Conservation (phyloP, 805 yeast species). For the Blastobotrys chiropterorum region DNA sequence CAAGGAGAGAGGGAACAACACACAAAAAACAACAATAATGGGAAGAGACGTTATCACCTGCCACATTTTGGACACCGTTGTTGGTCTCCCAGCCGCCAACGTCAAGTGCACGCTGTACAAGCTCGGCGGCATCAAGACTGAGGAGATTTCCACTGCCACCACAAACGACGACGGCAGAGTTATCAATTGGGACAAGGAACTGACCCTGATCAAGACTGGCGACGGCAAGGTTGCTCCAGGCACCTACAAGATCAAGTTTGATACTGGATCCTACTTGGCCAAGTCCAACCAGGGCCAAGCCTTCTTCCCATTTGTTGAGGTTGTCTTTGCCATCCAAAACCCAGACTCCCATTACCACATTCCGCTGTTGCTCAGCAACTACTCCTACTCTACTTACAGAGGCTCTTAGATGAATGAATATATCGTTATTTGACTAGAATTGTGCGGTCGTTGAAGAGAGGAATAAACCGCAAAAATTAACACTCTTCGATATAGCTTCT, state of each 20-base stretch:
- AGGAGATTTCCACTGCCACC: conserved; percentile 54
- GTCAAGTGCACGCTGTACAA: conserved; percentile 52
- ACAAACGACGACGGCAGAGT: conserved; percentile 84
- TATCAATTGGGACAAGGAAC: conserved; percentile 50
- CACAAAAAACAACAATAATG: conserved; percentile 15
- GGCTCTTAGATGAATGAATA: conserved; percentile 49
- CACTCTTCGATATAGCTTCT: too few species aligned
- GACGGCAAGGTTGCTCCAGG: conserved; percentile 45
- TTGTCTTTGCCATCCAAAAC: conserved; percentile 57
- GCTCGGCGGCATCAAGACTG: conserved; percentile 19
- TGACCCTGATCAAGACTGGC: conserved; percentile 32
- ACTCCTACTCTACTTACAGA: conserved; percentile 85
- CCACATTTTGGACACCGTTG: conserved; percentile 79
- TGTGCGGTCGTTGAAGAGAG: too few species aligned
- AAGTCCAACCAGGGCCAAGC: conserved; percentile 37
- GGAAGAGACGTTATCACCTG: conserved; percentile 65
- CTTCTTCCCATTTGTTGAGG: conserved; percentile 86
- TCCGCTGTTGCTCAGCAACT: conserved; percentile 77
- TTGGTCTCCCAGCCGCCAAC: conserved; percentile 74
- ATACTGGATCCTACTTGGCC: conserved; percentile 61
- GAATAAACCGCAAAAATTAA: too few species aligned
- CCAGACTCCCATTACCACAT: conserved; percentile 83
- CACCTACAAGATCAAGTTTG: conserved; percentile 67
- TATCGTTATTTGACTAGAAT: conserved; percentile 2
- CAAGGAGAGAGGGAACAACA: not conserved